phyloP scores from a whole-genome alignment of 106 monocot genomes.

The Alisma plantagoaquatica region DNA sequence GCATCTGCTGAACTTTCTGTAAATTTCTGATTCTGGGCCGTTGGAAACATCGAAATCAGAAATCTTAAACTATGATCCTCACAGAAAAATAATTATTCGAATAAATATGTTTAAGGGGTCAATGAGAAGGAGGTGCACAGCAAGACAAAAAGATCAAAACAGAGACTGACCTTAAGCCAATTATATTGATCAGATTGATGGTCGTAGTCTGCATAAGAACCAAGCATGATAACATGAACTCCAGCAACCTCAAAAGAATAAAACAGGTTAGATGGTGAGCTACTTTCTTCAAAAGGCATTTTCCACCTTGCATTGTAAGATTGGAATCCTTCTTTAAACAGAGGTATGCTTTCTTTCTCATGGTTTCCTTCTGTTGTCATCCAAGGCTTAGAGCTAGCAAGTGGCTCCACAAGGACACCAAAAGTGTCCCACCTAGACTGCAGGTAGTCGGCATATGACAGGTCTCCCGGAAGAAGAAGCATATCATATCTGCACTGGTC shows the following conservation, averaged over 20 bases:
- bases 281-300: constrained; percentile 91
- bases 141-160: no score
- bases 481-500: constrained; percentile 56
- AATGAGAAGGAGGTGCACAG: not conserved
- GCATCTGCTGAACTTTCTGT: no score
- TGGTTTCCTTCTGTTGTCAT: constrained; percentile 98
- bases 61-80: no score
- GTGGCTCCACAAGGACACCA: constrained; percentile 73
- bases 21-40: no score
- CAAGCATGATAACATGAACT: constrained; percentile 88
- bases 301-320: constrained; percentile 91
- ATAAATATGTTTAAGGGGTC: no score
- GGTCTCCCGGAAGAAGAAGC: constrained; percentile 81
- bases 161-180: constrained; percentile 85
- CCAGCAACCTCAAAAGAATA: constrained; percentile 88
- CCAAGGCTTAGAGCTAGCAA: constrained; percentile 86
- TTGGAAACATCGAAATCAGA: no score
- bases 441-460: constrained; percentile 91
- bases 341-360: constrained; percentile 72
- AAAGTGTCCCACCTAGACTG: constrained; percentile 90
- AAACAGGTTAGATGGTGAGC: constrained; percentile 79
- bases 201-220: constrained; percentile 88
- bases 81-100: no score
- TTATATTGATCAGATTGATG: constrained; percentile 66
- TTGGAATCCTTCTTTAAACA: constrained; percentile 56